Conservation (phyloP, 2,329 filamentous ascomycete species). For the Claviceps capensis region DNA sequence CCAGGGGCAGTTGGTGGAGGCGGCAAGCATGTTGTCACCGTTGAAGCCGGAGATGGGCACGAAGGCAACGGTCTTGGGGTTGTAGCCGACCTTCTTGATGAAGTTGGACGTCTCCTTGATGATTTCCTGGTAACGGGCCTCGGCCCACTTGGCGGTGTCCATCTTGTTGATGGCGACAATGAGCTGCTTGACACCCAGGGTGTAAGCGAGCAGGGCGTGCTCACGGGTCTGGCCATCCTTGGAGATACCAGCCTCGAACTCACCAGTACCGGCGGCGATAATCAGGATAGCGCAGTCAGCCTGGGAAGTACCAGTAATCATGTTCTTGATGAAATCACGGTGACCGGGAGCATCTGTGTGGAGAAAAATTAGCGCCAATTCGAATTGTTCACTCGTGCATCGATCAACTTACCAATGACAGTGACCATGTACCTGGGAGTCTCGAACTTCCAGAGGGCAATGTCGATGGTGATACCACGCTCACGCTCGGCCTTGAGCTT, state of each 20-base stretch:
- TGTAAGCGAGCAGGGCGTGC: conserved; percentile 99
- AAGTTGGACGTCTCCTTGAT: conserved; percentile 99
- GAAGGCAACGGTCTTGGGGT: conserved; percentile 97
- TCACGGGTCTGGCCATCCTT: conserved; percentile 99
- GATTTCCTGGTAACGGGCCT: conserved; percentile 95
- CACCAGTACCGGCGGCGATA: conserved; percentile 99
- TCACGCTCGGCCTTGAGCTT: conserved; percentile 98
- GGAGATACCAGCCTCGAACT: conserved; percentile 99
- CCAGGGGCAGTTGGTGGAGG: conserved; percentile 92
- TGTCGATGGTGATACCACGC: conserved; percentile 99
- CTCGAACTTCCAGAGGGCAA: conserved; percentile 99
- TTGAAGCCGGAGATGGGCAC: conserved; percentile 99
- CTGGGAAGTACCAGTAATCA: conserved; percentile 99
- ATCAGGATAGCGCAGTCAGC: conserved; percentile 99
- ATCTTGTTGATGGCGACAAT: conserved; percentile 99
- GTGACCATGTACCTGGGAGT: conserved; percentile 96
- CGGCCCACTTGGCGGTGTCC: conserved; percentile 98
- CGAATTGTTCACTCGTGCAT: no score
- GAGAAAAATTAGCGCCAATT: no score
- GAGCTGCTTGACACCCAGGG: conserved; percentile 99
- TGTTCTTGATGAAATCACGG: conserved; percentile 99
- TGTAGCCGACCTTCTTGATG: conserved; percentile 99
- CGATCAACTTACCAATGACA: conserved; percentile 61
- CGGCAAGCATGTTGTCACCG: conserved; percentile 98
- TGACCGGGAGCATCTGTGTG: conserved; percentile 81